phyloP scores from a whole-genome alignment of 352 stramenopile genomes.

The Phytophthora tentaculata region DNA sequence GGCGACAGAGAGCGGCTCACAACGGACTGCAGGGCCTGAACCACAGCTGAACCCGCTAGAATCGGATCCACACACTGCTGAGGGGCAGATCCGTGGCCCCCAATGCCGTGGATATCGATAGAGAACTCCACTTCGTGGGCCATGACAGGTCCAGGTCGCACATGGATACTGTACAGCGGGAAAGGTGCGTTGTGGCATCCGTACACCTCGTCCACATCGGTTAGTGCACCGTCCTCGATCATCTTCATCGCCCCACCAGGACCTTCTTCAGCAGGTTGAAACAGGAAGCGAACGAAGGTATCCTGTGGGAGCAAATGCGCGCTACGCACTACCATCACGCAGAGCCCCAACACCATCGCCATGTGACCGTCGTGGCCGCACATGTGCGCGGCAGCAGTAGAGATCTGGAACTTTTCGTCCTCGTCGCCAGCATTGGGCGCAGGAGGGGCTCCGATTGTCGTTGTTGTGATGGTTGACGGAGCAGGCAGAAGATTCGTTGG shows the following conservation, averaged over 20 bases:
- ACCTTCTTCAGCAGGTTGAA: slow-evolving; percentile 96
- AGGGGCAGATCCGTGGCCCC: slow-evolving; percentile 94
- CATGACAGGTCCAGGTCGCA: slow-evolving; percentile 91
- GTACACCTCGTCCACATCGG: slow-evolving; percentile 91
- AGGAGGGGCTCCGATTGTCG: slow-evolving; percentile 32
- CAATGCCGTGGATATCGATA: slow-evolving; percentile 91
- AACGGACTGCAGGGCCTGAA: slow-evolving; percentile 94
- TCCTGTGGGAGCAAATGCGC: slow-evolving; percentile 73
- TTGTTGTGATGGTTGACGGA: slow-evolving; percentile 32
- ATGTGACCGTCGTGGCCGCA: slow-evolving; percentile 97
- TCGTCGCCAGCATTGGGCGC: slow-evolving; percentile 47
- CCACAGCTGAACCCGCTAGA: slow-evolving; percentile 86
- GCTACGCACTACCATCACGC: slow-evolving; percentile 73
- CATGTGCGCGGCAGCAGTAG: slow-evolving; percentile 82
- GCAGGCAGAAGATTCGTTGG: slow-evolving; percentile 23
- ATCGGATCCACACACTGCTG: slow-evolving; percentile 94
- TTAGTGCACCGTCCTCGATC: slow-evolving; percentile 92
- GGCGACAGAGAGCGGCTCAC: slow-evolving; percentile 91
- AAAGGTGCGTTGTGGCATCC: slow-evolving; percentile 92
- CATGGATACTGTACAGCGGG: slow-evolving; percentile 89
- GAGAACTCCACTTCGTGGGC: slow-evolving; percentile 93
- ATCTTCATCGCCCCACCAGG: slow-evolving; percentile 92
- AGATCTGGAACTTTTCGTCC: slow-evolving; percentile 30
- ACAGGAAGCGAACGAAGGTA: slow-evolving; percentile 92
- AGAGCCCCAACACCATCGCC: slow-evolving; percentile 93